phyloP scores from a whole-genome alignment of 2,329 filamentous ascomycete genomes.

The Fusarium mexicanum region DNA sequence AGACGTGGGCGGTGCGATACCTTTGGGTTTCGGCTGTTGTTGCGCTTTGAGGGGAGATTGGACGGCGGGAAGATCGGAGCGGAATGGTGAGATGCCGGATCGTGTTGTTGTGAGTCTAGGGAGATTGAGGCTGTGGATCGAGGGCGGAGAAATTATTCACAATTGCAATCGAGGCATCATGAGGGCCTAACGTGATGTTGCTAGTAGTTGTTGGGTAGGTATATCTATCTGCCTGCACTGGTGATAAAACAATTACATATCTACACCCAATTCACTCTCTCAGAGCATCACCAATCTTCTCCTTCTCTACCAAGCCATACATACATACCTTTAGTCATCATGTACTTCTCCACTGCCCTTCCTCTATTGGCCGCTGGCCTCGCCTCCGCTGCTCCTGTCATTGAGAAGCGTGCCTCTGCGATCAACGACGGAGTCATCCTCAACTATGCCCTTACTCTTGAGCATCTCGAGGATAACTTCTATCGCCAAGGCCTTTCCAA shows the following conservation, averaged over 20 bases:
- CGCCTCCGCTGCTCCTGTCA: constrained; percentile 21
- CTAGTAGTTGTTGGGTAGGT: background rate
- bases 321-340: background rate
- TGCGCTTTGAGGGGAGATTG: background rate
- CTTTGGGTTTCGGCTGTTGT: background rate
- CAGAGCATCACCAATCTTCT: background rate
- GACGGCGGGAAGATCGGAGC: background rate
- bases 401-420: constrained; percentile 21
- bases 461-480: constrained; percentile 70
- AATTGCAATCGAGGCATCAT: background rate
- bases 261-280: background rate
- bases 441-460: constrained; percentile 60
- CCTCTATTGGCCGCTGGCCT: constrained; percentile 22
- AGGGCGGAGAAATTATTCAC: background rate
- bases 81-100: constrained; percentile 10
- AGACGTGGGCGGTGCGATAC: background rate
- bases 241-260: background rate
- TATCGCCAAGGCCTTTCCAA: constrained; percentile 68
- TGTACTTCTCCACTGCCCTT: constrained; percentile 18
- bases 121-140: background rate
- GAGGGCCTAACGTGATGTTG: background rate
- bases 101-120: background rate
- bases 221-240: background rate
- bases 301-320: background rate
- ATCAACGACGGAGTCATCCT: constrained; percentile 49